Base-by-base conservation (phyloP, 2,329 filamentous ascomycete genomes). In the Bipolaris bicolor region DNA sequence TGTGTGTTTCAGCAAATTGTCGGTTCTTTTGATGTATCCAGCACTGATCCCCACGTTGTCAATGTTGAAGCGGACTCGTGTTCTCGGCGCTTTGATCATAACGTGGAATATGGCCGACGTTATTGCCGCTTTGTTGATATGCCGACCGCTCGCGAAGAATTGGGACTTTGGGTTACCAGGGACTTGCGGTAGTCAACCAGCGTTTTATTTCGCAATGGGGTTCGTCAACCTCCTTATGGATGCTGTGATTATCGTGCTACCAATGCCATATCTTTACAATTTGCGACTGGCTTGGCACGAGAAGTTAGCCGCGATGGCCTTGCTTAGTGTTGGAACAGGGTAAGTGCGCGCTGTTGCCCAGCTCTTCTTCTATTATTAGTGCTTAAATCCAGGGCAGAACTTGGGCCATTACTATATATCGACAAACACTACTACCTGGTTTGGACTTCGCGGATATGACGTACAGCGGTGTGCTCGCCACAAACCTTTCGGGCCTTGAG, bases 371-470 rank as follows among this genome's bases (percentile, higher is more conserved):
- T 26, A 2, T 7, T 26, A 26, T 26, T 7, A 7, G 2, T 26
- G 24, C 24, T 11, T 7, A 18, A 3, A 51, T 7, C 7, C 5
- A 7, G 24, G 24, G 2, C 13, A 70, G 67, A 3, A 68, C 67
- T 1, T 69, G 65, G 65, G 56, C 63, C 10, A 64, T 69, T 20
- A 69, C 60, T 10, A 64, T 68, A 13, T 70, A 70, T 16, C 60
- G 65, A n/a, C 65, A 69, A 36, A 61, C 54, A 1, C 16, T 61
- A 1, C 54, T 69, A 0, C 58, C 58, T 0, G 10, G 15, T 5
- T 31, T 68, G 1, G 46, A 64, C 37, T 68, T 68, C 9, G 18
- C 47, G 0, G 65, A 69, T 24, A 66, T 70, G 61, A 62, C 65
- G 2, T 51, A 65, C 43, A 40, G 33, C 2, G 65, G 62, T 20